Evolutionary conservation across 2,329 filamentous ascomycete genomes (phyloP).

Genomic region (Dactylellina haptotyla): DNA sequence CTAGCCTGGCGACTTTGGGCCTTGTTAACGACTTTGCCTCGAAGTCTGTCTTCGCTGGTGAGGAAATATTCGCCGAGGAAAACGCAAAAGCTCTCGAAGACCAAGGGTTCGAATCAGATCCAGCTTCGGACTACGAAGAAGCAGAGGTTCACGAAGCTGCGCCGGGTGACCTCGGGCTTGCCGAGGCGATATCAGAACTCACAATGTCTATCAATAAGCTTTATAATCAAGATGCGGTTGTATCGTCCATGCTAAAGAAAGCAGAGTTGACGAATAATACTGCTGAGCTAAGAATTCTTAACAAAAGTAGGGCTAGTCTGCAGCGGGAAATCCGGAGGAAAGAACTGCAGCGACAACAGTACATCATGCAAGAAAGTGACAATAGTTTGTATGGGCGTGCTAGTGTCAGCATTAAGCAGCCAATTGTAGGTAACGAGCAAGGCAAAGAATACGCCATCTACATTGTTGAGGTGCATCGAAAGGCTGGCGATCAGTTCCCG

Average conservation of each 20-base stretch:
- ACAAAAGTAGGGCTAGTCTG: constrained; percentile 92
- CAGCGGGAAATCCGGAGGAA: constrained; percentile 92
- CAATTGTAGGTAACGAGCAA: constrained; percentile 92
- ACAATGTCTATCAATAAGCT: constrained; percentile 91
- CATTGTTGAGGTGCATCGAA: constrained; percentile 88
- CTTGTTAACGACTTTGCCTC: constrained; percentile 87
- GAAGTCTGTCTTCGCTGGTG: constrained; percentile 90
- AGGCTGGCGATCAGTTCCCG: constrained; percentile 93
- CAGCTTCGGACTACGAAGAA: constrained; percentile 68
- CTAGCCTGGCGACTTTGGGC: constrained; percentile 89
- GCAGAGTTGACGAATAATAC: constrained; percentile 97
- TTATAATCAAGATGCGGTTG: constrained; percentile 84
- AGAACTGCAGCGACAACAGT: constrained; percentile 94
- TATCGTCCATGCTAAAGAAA: constrained; percentile 90
- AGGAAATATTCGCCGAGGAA: constrained; percentile 92
- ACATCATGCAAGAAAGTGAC: constrained; percentile 96
- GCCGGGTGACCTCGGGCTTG: constrained; percentile 89
- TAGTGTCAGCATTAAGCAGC: constrained; percentile 86
- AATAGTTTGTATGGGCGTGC: constrained; percentile 95
- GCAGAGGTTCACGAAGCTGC: constrained; percentile 94
- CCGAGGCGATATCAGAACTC: constrained; percentile 90
- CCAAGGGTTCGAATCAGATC: constrained; percentile 61
- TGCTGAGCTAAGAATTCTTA: constrained; percentile 87
- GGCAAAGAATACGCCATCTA: constrained; percentile 92
- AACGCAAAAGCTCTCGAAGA: constrained; percentile 82